A percentile compares a stretch with the other conserved stretches of the same genome.
These are phyloP conservation scores for Thraustotheca clavata DNA, from an alignment of 352 stramenopile genomes.

Conservation along the genomic window DNA sequence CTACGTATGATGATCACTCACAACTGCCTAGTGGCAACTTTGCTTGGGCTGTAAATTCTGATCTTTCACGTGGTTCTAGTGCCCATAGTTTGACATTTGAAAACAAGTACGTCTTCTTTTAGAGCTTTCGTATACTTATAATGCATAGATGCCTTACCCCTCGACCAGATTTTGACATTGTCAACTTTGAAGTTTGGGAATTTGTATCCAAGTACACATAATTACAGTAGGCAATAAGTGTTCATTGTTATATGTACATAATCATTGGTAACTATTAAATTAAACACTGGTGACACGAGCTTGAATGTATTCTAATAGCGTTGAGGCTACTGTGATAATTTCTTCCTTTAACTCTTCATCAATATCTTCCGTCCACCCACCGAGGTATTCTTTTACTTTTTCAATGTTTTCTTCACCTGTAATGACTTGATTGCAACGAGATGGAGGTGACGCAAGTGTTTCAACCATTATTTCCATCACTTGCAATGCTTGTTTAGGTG, in stretches of 20 bases:
- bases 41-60: conserved; percentile 55
- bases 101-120: conserved; percentile 30
- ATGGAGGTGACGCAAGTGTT: neutral
- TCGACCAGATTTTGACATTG: conserved; percentile 45
- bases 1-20: neutral
- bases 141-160: conserved; percentile 35
- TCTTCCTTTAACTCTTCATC: conserved; percentile 52
- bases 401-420: neutral
- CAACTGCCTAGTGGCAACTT: conserved; percentile 36
- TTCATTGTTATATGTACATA: too few species aligned
- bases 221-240: too few species aligned
- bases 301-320: conserved; percentile 36
- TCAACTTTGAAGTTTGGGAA: conserved; percentile 59
- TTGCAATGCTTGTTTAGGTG: neutral
- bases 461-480: neutral
- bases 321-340: conserved; percentile 21
- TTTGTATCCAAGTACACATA: conserved; percentile 34
- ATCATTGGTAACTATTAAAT: too few species aligned
- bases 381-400: neutral
- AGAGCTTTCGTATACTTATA: neutral
- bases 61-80: conserved; percentile 49
- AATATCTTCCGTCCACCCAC: conserved; percentile 19
- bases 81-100: conserved; percentile 44
- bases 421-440: neutral
- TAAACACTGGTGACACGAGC: conserved; percentile 19